Evolutionary conservation across 345 rosid genomes (phyloP).

Genomic region (Hypericum androsaemum): DNA sequence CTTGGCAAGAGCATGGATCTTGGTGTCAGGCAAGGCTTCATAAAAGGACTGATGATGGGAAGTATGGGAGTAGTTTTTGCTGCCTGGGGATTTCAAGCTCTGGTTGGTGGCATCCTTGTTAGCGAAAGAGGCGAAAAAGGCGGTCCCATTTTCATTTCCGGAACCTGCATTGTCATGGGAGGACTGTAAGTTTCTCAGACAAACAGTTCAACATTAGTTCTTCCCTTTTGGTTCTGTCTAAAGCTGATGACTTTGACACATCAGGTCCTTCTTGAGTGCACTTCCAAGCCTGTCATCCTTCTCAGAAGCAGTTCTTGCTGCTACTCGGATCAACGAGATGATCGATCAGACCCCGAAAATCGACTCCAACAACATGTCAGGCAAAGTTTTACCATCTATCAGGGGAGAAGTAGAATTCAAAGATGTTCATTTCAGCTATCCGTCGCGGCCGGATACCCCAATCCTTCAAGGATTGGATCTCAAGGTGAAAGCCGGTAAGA

Average conservation of each 20-base stretch:
- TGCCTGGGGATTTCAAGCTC: constrained; percentile 44
- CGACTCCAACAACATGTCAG: constrained; percentile 26
- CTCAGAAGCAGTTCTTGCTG: constrained; percentile 29
- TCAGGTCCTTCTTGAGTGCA: constrained; percentile 31
- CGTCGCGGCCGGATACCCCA: constrained; percentile 31
- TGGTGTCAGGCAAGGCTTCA: constrained; percentile 38
- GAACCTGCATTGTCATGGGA: constrained; percentile 30
- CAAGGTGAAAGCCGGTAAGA: constrained; percentile 31
- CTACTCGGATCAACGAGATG: constrained; percentile 30
- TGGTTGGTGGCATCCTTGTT: constrained; percentile 43
- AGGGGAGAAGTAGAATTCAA: constrained; percentile 39
- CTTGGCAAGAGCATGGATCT: constrained; percentile 32
- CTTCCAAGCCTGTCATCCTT: constrained; percentile 41
- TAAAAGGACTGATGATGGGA: constrained; percentile 46
- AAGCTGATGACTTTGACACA: constrained; percentile 1
- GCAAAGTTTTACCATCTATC: constrained; percentile 25
- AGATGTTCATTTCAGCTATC: constrained; percentile 42
- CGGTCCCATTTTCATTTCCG: constrained; percentile 32
- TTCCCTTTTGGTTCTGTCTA: not conserved
- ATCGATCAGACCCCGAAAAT: constrained; percentile 28
- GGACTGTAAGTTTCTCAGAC: constrained; percentile 39
- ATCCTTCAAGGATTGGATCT: constrained; percentile 36
- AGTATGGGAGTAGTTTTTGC: constrained; percentile 44
- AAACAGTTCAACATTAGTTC: not conserved
- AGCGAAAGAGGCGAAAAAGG: constrained; percentile 42